These are phyloP conservation scores for Phytophthora europaea DNA, from an alignment of 352 stramenopile genomes.

Conservation along the genomic window DNA sequence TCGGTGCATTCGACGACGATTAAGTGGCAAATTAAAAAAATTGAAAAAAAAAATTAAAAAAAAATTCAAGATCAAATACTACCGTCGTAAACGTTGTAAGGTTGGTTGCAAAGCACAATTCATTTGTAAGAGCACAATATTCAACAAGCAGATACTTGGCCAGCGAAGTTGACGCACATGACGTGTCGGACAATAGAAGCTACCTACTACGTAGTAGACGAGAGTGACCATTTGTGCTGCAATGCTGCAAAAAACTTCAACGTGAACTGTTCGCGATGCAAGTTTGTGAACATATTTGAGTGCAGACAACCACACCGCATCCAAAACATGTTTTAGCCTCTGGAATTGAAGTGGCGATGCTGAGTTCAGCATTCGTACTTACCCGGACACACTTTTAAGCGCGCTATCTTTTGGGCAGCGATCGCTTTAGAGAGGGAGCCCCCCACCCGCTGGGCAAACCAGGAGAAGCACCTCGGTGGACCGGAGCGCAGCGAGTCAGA, in stretches of 20 bases:
- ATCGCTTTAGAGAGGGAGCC: constrained; percentile 44
- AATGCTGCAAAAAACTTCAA: too few species aligned
- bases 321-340: neutral
- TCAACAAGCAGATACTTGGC: too few species aligned
- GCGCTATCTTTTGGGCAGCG: constrained; percentile 31
- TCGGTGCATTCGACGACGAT: constrained; percentile 20
- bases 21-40: neutral
- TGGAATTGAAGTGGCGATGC: too few species aligned
- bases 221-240: too few species aligned
- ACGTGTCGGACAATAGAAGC: too few species aligned
- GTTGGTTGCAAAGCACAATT: neutral
- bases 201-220: too few species aligned
- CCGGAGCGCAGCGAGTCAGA: constrained; percentile 29
- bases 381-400: constrained; percentile 26
- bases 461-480: constrained; percentile 43
- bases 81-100: too few species aligned
- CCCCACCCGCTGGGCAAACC: constrained; percentile 11
- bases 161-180: too few species aligned
- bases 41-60: too few species aligned
- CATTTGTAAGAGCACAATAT: too few species aligned
- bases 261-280: too few species aligned
- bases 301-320: neutral
- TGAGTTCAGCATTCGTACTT: neutral
- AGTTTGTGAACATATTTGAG: neutral
- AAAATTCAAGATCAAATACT: neutral